These are phyloP conservation scores for Kodamaea ohmeri DNA, from an alignment of 1,139 yeast genomes.

Conservation along the genomic window DNA sequence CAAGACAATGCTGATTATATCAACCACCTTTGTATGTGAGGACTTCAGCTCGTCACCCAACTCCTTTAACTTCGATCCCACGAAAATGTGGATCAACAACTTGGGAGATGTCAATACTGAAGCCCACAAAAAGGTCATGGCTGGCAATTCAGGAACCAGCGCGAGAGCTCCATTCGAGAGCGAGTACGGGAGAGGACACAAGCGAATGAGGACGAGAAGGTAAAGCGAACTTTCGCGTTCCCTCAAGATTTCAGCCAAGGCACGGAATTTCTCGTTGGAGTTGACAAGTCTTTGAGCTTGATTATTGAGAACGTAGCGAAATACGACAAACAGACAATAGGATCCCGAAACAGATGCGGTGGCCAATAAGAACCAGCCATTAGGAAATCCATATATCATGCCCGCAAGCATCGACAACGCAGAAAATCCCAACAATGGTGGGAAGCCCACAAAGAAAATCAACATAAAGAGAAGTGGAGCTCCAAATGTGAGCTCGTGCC, in stretches of 20 bases:
- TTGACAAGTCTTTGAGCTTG: slow-evolving; percentile 51
- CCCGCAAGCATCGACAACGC: slow-evolving; percentile 70
- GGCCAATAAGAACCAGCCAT: slow-evolving; percentile 79
- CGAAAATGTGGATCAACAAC: slow-evolving; percentile 68
- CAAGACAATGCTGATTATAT: slow-evolving; percentile 57
- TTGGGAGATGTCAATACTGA: slow-evolving; percentile 80
- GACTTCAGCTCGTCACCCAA: slow-evolving; percentile 61
- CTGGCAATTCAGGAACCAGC: slow-evolving; percentile 71
- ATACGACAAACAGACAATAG: slow-evolving; percentile 63
- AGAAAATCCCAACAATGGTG: slow-evolving; percentile 85
- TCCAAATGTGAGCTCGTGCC: slow-evolving; percentile 50
- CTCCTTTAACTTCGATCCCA: slow-evolving; percentile 73
- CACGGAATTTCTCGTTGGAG: slow-evolving; percentile 64
- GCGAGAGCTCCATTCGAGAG: slow-evolving; percentile 90
- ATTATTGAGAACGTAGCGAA: slow-evolving; percentile 56
- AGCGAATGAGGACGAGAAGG: slow-evolving; percentile 65
- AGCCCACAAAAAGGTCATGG: slow-evolving; percentile 64
- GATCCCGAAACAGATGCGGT: slow-evolving; percentile 73
- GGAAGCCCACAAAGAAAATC: slow-evolving; percentile 57
- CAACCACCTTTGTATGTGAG: slow-evolving; percentile 53
- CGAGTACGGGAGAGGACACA: slow-evolving; percentile 93
- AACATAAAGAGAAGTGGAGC: slow-evolving; percentile 49
- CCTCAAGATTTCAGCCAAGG: slow-evolving; percentile 67
- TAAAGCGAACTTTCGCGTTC: slow-evolving; percentile 61
- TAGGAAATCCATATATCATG: slow-evolving; percentile 75